Percentiles rank a stretch among this genome's conserved stretches.
These are phyloP conservation scores for Sporobolomyces roseus DNA, from an alignment of 768 basidiomycete genomes.

Conservation along the genomic window DNA sequence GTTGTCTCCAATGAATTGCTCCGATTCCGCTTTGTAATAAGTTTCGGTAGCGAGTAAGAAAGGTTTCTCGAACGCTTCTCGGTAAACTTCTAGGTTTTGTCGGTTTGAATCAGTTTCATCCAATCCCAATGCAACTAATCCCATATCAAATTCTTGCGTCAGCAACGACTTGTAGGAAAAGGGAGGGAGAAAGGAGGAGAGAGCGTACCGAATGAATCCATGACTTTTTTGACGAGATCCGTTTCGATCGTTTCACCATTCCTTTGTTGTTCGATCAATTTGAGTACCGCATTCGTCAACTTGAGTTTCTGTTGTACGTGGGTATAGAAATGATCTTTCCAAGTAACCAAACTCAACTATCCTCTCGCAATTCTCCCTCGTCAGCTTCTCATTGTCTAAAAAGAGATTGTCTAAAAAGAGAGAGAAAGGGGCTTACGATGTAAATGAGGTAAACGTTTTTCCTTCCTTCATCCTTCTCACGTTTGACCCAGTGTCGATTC, in stretches of 20 bases:
- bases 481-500: slow-evolving; percentile 98
- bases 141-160: neutral
- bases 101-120: slow-evolving; percentile 90
- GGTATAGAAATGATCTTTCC: slow-evolving; percentile 86
- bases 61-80: slow-evolving; percentile 78
- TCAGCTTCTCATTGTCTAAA: too few species aligned
- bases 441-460: slow-evolving; percentile 93
- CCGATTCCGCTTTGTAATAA: slow-evolving; percentile 88
- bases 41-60: slow-evolving; percentile 84
- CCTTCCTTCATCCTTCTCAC: slow-evolving; percentile 93
- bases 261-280: slow-evolving; percentile 85
- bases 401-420: too few species aligned
- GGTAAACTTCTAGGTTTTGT: slow-evolving; percentile 87
- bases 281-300: slow-evolving; percentile 78
- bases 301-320: slow-evolving; percentile 81
- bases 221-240: slow-evolving; percentile 84
- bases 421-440: slow-evolving; percentile 60
- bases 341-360: slow-evolving; percentile 89
- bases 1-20: slow-evolving; percentile 80
- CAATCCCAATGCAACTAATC: slow-evolving; percentile 74
- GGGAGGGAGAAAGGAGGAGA: neutral
- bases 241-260: slow-evolving; percentile 93
- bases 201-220: slow-evolving; percentile 70
- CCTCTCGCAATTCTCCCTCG: too few species aligned
- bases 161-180: neutral